Base-by-base conservation (phyloP, 257 asterid species). In the Scutellaria galericulata region DNA sequence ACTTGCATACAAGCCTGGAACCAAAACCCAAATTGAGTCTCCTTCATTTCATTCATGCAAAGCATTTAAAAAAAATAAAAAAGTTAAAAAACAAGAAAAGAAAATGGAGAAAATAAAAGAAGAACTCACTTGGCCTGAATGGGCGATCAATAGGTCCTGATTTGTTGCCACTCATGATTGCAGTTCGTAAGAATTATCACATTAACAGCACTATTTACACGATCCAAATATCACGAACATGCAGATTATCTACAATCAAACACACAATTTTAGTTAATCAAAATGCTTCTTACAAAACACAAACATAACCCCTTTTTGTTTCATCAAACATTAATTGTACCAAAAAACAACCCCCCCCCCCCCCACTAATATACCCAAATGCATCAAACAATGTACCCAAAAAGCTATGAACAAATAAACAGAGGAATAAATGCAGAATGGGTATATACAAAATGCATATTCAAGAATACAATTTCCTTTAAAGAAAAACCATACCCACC, bases 131-230 rank as follows among this genome's bases (percentile, higher is more conserved):
- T 66, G 89, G 89, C 87, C 86, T 84, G 39, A 55, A n/a, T 1
- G 89, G 89, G 72, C 86, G 84, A 69, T 90, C 95, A 40, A 76
- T 71, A 76, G 83, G 80, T 80, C 86, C 94, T 20, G 90, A 78
- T 79, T 66, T 82, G 74, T 80, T 75, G 85, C 84, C 98, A 80
- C 87, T 83, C 94, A 89, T 89, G 84, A 62, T 83, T 77, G 84
- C 82, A 80, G 80, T 73, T 80, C 72, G 78, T 69, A 74, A 82
- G 76, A 65, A 64, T 71, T 82, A 81, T 54, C 71, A 84, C 78
- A 31, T 47, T 9, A 44, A 59, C 48, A 31, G 64, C 12, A 70
- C 35, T 40, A 57, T 69, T 55, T 37, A 67, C 63, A 68, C 68
- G 79, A 80, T 76, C 79, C 66, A 55, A 77, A 60, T 41, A 44